Evolutionary conservation across 2,329 filamentous ascomycete species (phyloP), one percentile per base, ranked within the genome.

Genomic region (Cladobotryum protrusum): DNA sequence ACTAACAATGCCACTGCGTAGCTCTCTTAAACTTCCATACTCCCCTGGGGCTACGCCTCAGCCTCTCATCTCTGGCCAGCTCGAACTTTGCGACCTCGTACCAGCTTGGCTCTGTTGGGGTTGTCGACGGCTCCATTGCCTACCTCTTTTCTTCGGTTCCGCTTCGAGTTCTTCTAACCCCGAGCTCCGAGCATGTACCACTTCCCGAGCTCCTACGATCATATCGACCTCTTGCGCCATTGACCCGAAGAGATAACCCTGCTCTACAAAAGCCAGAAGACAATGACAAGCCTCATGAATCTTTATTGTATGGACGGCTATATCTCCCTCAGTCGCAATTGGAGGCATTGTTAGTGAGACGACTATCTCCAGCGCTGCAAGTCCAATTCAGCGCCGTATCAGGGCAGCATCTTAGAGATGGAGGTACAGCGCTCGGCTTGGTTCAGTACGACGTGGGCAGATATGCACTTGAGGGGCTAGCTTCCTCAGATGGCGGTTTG

Each of bases 21-120:
- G 87, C 88, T 56, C 79, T 99, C 49, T 81, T 99, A 57, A 87
- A 93, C 64, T 99, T 97, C 59, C 78, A 83, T 48, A 92, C 90
- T 0, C 93, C 93, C 3, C 81, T 83, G 35, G 90, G 93, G 48
- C 73, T 97, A 43, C 86, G 89, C 53, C 75, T 99, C 47, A 89
- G 89, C 51, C 81, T 97, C 51, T 96, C 92, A 7, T 95, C 93
- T 7, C 84, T 99, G 29, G 89, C 91, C 7, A 91, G 91, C 15
- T 86, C 89, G 8, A 89, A 96, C 67, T 96, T 97, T 61, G 92
- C 91, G 19, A 95, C 91, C 14, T 92, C 90, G 35, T 99, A 99
- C 69, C 87, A 89, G 39, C 81, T 99, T 41, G 89, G 90, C 53
- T 95, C 86, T 39, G 80, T 95, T 14, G 93, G 92, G 52, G 78